Conservation (phyloP, 768 basidiomycete genomes). For the Exidia glandulosa region DNA sequence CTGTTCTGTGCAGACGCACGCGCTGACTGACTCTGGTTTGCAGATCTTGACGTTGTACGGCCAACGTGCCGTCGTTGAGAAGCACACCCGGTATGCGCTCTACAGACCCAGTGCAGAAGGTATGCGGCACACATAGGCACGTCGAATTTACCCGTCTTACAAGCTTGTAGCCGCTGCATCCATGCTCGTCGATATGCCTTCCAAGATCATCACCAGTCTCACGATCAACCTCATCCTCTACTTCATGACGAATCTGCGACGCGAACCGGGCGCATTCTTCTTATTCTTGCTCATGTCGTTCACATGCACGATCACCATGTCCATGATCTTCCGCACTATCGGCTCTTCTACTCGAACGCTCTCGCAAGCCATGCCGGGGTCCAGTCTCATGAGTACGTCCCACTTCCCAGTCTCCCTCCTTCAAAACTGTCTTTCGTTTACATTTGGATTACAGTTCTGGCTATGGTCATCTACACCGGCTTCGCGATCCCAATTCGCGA, state of each 20-base stretch:
- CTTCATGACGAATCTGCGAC: slow-evolving; percentile 31
- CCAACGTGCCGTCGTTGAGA: slow-evolving; percentile 29
- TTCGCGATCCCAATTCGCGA: slow-evolving; percentile 20
- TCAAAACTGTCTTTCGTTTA: no score
- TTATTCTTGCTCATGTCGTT: slow-evolving; percentile 29
- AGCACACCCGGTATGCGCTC: slow-evolving; percentile 30
- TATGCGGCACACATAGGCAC: slow-evolving; percentile 28
- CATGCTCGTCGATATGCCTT: slow-evolving; percentile 1
- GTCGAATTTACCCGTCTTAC: slow-evolving; percentile 16
- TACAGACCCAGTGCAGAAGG: slow-evolving; percentile 30
- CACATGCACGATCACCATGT: slow-evolving; percentile 18
- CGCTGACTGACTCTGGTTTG: neutral
- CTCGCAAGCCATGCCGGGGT: slow-evolving; percentile 9
- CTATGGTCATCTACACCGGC: slow-evolving; percentile 23
- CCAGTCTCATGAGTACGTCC: neutral
- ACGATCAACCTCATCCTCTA: slow-evolving; percentile 27
- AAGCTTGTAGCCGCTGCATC: slow-evolving; percentile 2
- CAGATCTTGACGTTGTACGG: slow-evolving; percentile 18
- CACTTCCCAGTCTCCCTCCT: no score
- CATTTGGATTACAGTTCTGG: neutral
- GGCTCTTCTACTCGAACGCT: slow-evolving; percentile 27
- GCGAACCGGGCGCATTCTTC: slow-evolving; percentile 29
- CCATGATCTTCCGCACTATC: slow-evolving; percentile 14
- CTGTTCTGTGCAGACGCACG: neutral
- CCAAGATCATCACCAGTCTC: slow-evolving; percentile 7